A percentile compares a stretch with the other conserved stretches of the same genome.
Evolutionary conservation across 1,139 yeast species (phyloP).

Genomic region (Yamadazyma mexicana): DNA sequence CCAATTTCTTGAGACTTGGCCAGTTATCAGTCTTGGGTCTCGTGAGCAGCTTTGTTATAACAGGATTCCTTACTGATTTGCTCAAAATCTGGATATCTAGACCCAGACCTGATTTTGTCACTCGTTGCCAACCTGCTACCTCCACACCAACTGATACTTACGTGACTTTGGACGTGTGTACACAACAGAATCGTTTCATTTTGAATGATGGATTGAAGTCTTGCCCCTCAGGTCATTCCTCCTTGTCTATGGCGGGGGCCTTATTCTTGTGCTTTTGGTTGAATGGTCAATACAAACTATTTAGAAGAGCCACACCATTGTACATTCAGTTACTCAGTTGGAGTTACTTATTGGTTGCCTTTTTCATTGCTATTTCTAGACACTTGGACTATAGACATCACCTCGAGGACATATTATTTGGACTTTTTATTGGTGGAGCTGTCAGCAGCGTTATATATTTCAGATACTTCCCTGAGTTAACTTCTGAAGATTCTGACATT

Average conservation of each 20-base stretch:
- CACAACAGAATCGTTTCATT: constrained; percentile 36
- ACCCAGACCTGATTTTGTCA: constrained; percentile 48
- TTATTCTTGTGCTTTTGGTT: constrained; percentile 43
- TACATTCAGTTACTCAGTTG: constrained; percentile 16
- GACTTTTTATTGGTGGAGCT: constrained; percentile 31
- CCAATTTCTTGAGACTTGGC: constrained; percentile 15
- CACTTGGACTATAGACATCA: constrained; percentile 49
- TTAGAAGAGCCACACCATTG: constrained; percentile 11
- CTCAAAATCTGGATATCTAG: constrained; percentile 48
- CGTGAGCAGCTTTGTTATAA: constrained; percentile 21
- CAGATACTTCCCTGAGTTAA: constrained; percentile 15
- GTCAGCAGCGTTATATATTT: constrained; percentile 28
- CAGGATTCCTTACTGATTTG: constrained; percentile 36
- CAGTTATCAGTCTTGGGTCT: constrained; percentile 28
- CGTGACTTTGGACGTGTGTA: constrained; percentile 40
- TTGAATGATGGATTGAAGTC: constrained; percentile 47
- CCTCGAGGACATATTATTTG: constrained; percentile 40
- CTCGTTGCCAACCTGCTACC: constrained; percentile 37
- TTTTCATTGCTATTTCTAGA: constrained; percentile 38
- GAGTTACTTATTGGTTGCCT: constrained; percentile 31
- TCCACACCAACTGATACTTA: constrained; percentile 30
- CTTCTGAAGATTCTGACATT: constrained; percentile 5
- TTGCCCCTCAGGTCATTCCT: constrained; percentile 49
- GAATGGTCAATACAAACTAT: constrained; percentile 33
- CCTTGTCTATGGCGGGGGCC: constrained; percentile 42